A percentile compares a stretch with the other conserved stretches of the same genome.
phyloP scores from a whole-genome alignment of 2,329 filamentous ascomycete genomes.

The Scedosporium apiospermum region DNA sequence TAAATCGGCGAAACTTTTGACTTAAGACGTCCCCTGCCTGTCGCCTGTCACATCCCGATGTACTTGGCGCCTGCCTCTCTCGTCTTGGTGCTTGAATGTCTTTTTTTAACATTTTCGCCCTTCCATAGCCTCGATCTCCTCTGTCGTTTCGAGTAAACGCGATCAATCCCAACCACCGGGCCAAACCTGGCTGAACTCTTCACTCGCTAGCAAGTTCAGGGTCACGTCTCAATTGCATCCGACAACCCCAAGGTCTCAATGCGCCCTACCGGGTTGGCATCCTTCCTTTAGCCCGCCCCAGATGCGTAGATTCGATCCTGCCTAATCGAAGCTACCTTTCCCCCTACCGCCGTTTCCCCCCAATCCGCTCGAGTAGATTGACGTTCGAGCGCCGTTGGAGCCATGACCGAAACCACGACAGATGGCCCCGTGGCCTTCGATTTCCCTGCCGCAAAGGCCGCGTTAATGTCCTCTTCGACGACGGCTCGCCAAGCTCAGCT shows the following conservation, averaged over 20 bases:
- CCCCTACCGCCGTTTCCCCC: not conserved
- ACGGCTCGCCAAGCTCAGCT: slow-evolving; percentile 43
- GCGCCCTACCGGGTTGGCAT: not conserved
- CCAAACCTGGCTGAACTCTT: no score
- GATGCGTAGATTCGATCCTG: not conserved
- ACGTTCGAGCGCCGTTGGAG: not conserved
- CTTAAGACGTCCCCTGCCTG: no score
- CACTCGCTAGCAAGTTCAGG: no score
- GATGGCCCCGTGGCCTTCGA: slow-evolving; percentile 33
- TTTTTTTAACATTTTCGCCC: no score
- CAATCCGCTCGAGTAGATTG: not conserved
- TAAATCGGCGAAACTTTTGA: no score
- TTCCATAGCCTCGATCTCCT: no score
- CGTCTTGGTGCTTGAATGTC: no score
- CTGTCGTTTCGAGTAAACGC: no score
- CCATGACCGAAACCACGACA: slow-evolving; percentile 11
- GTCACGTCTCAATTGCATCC: not conserved
- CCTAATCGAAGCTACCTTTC: not conserved
- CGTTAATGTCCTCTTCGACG: slow-evolving; percentile 54
- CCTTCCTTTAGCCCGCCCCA: not conserved
- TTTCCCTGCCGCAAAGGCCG: slow-evolving; percentile 36
- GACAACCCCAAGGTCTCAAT: not conserved
- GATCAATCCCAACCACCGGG: no score
- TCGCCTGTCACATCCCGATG: no score
- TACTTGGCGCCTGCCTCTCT: no score